Conservation (phyloP, 257 asterid genomes). For the Fraxinus cuspidata region DNA sequence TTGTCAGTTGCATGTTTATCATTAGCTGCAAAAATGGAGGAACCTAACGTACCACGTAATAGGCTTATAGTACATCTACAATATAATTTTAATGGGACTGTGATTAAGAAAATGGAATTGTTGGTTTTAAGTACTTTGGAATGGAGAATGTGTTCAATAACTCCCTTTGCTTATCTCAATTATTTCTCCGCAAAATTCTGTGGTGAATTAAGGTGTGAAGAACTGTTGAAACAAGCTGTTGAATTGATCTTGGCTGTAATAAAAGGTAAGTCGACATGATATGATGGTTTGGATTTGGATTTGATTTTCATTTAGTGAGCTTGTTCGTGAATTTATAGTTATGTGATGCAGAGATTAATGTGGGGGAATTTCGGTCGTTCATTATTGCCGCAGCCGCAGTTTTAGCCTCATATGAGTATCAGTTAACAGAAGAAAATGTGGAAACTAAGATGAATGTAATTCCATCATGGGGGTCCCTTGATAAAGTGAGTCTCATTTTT, state of each 20-base stretch:
- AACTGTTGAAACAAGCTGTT: slow-evolving; percentile 31
- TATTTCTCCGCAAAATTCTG: slow-evolving; percentile 44
- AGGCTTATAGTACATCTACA: too few relatives aligned
- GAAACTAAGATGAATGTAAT: slow-evolving; percentile 39
- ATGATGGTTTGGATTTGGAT: not conserved
- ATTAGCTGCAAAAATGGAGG: slow-evolving; percentile 69
- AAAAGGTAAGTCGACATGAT: slow-evolving; percentile 34
- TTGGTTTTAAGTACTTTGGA: slow-evolving; percentile 45
- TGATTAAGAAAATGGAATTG: slow-evolving; percentile 49
- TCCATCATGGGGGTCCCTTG: slow-evolving; percentile 42
- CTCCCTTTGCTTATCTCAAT: slow-evolving; percentile 49
- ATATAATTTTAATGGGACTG: slow-evolving; percentile 37
- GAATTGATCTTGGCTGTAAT: slow-evolving; percentile 35
- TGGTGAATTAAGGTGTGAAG: slow-evolving; percentile 25
- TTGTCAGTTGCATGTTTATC: slow-evolving; percentile 59
- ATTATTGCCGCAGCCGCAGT: slow-evolving; percentile 56
- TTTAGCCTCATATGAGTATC: slow-evolving; percentile 45
- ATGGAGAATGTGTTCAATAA: slow-evolving; percentile 48
- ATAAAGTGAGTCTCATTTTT: slow-evolving; percentile 44
- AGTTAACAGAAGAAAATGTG: slow-evolving; percentile 29
- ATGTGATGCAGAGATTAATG: slow-evolving; percentile 40
- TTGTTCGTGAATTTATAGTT: not conserved
- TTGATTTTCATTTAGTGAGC: slow-evolving; percentile 11
- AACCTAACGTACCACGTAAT: slow-evolving; percentile 38
- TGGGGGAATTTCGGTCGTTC: slow-evolving; percentile 43